Conservation (phyloP, 441 rosid species). For the Cnidoscolus chayamansa region DNA sequence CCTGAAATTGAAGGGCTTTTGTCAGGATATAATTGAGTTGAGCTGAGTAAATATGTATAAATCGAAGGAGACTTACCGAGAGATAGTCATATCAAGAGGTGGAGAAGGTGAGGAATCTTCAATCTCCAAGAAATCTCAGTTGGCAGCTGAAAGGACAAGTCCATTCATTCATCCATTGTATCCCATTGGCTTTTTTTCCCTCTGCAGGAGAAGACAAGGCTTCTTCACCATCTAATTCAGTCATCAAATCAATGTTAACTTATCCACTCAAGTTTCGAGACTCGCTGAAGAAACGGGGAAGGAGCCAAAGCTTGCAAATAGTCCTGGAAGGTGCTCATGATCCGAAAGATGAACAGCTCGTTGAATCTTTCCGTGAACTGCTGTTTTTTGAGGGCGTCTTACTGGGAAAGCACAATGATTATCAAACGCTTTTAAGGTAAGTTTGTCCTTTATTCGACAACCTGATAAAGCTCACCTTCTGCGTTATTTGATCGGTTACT, state of each 20-base stretch:
- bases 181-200: slow-evolving; percentile 36
- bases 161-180: slow-evolving; percentile 37
- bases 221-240: slow-evolving; percentile 23
- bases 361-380: slow-evolving; percentile 39
- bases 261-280: slow-evolving; percentile 35
- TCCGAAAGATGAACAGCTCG: slow-evolving; percentile 45
- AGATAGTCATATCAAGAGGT: slow-evolving; percentile 32
- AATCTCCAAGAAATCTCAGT: background rate
- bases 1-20: background rate
- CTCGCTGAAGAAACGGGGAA: slow-evolving; percentile 41
- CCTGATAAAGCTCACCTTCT: too few species aligned
- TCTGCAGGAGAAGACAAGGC: slow-evolving; percentile 17
- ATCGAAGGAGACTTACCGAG: slow-evolving; percentile 26
- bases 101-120: slow-evolving; percentile 29
- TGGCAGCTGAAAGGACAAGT: slow-evolving; percentile 23
- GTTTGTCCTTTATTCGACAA: background rate
- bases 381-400: slow-evolving; percentile 47
- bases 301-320: slow-evolving; percentile 37
- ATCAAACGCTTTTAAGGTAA: slow-evolving; percentile 56
- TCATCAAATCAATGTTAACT: slow-evolving; percentile 33
- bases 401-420: slow-evolving; percentile 40
- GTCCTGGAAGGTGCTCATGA: slow-evolving; percentile 45
- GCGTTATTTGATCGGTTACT: background rate
- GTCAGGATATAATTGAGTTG: background rate
- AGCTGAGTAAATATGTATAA: slow-evolving; percentile 22